Percentiles rank a stretch among this genome's conserved stretches.
These are phyloP conservation scores for Arthroderma uncinatum DNA, from an alignment of 2,329 filamentous ascomycete species.

Conservation along the genomic window DNA sequence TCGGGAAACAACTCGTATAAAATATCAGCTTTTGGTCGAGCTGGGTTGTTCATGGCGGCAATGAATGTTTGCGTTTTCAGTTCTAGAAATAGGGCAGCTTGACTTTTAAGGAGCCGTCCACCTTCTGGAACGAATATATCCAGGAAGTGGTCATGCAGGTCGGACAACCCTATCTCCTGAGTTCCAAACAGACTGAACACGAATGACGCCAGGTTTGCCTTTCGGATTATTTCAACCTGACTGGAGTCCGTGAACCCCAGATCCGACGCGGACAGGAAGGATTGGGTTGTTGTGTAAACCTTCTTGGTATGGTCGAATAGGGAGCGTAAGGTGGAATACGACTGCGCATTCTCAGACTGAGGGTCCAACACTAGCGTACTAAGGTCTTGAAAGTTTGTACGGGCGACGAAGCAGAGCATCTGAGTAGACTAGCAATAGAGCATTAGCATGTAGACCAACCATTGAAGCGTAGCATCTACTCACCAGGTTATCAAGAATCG, in stretches of 20 bases:
- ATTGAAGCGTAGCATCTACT: constrained; percentile 17
- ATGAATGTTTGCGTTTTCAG: constrained; percentile 59
- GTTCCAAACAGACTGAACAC: constrained; percentile 53
- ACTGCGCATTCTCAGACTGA: constrained; percentile 47
- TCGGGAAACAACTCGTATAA: constrained; percentile 50
- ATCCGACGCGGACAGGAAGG: constrained; percentile 46
- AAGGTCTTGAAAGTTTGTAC: constrained; percentile 46
- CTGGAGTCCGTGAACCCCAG: constrained; percentile 41
- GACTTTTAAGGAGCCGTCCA: constrained; percentile 46
- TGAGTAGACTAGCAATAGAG: constrained; percentile 42
- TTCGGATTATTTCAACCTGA: constrained; percentile 50
- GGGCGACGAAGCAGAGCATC: constrained; percentile 47
- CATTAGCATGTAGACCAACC: constrained; percentile 6
- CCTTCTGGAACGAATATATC: constrained; percentile 53
- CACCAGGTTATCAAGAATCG: constrained; percentile 52
- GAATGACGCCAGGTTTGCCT: constrained; percentile 55
- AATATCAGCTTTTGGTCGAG: constrained; percentile 45
- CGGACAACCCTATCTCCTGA: constrained; percentile 52
- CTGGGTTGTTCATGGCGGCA: constrained; percentile 47
- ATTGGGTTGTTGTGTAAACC: constrained; percentile 46
- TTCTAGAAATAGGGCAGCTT: constrained; percentile 51
- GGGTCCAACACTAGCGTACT: constrained; percentile 46
- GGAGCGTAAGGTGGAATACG: constrained; percentile 51
- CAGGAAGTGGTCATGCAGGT: constrained; percentile 52
- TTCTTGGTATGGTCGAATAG: constrained; percentile 54